Percentiles rank a stretch among this genome's conserved stretches.
phyloP scores from a whole-genome alignment of 1,284 basidiomycete species.

The Entoloma clypeatum region DNA sequence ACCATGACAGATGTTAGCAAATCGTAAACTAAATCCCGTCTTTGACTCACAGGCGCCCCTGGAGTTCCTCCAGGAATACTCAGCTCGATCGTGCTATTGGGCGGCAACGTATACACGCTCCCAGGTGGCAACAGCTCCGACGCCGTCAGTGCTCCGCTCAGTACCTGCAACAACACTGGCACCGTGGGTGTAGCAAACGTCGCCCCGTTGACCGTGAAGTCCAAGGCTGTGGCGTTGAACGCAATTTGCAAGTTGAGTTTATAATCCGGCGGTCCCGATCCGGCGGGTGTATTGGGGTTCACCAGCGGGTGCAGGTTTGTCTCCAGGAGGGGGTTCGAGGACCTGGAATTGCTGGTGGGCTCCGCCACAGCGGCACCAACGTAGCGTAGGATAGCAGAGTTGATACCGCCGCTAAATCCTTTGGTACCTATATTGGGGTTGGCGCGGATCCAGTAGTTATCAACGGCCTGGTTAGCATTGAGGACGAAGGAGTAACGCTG shows the following conservation, averaged over 20 bases:
- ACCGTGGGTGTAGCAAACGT: conserved; percentile 34
- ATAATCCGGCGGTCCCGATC: conserved; percentile 36
- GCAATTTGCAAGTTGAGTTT: conserved; percentile 30
- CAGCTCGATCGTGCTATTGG: conserved; percentile 44
- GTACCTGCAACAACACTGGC: conserved; percentile 47
- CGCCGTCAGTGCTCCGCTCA: conserved; percentile 42
- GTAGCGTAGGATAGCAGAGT: conserved; percentile 39
- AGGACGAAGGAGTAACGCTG: conserved; percentile 3
- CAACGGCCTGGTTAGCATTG: background rate
- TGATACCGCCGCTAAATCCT: conserved; percentile 28
- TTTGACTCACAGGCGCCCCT: conserved; percentile 28
- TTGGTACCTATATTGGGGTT: conserved; percentile 6
- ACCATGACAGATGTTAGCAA: too few relatives aligned
- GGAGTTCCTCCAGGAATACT: conserved; percentile 31
- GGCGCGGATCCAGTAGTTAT: background rate
- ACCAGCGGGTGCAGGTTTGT: conserved; percentile 33
- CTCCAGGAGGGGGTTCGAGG: conserved; percentile 28
- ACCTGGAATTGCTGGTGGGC: conserved; percentile 33
- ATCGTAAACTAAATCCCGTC: too few relatives aligned
- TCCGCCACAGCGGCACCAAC: conserved; percentile 33
- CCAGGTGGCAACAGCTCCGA: conserved; percentile 41
- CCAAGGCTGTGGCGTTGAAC: conserved; percentile 21
- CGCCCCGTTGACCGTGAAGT: conserved; percentile 33
- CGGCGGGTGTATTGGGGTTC: conserved; percentile 37
- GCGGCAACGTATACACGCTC: conserved; percentile 40